Base-by-base conservation (phyloP, 169 alveolate genomes). In the Plasmodium cynomolgi region DNA sequence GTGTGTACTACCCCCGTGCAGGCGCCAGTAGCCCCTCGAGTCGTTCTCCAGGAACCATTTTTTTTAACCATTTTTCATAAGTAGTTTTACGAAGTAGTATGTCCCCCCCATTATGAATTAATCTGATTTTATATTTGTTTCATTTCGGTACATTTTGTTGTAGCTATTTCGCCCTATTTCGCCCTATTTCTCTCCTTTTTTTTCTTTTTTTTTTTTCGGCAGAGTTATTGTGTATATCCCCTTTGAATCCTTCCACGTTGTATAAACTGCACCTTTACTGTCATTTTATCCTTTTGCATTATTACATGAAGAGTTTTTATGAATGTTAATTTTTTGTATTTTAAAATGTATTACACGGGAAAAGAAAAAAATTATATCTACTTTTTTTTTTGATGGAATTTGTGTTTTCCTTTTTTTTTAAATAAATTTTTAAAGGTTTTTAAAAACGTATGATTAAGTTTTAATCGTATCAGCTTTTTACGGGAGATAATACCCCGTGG, bases 301-400 rank as follows among this genome's bases (percentile, higher is more conserved):
- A 9, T 20, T 39, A 44, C 62, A 58, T 17, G 58, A 81, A 47
- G 33, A 6, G 31, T 15, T 75, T 2, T 75, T 81, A 39, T 81
- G n/a, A n/a, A 81, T 81, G 73, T n/a, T 81, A 81, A 81, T 81
- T 81, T 81, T 81, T 81, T 47, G 85, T 81, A 81, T 81, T 47
- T 80, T 81, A 44, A 81, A 41, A 81, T 81, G 31, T 44, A 81
- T 47, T 39, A 81, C 9, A 44, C 37, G 31, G 58, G 56, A 15
- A 75, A 75, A 31, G 33, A 47, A 81, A 17, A 34, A 15, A 68
- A 68, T 68, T 23, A 26, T 68, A 26, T 68, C 17, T 23, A 26
- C 37, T 68, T 68, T 68, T 47, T 41, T 47, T 81, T 81, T 81
- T 81, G 50, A 81, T 81, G 85, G 85, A n/a, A 81, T 81, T 81